Evolutionary conservation across 495 filamentous ascomycete species (phyloP), one percentile per base, ranked within the genome.

Genomic region (Staphylotrichum tortipilum): DNA sequence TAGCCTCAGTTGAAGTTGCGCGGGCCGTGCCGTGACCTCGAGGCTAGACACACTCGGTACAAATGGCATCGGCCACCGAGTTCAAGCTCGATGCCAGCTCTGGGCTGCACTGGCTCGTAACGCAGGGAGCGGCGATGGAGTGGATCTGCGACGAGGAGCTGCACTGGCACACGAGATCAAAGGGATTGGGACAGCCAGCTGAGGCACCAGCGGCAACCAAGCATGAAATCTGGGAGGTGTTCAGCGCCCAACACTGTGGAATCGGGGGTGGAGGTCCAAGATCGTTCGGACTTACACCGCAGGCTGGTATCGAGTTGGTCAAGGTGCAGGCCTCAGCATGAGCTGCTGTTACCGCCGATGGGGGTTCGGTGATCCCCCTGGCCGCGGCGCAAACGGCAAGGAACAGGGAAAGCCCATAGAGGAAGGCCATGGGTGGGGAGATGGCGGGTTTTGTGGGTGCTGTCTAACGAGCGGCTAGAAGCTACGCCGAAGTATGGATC

Each of bases 241-340:
- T n/a, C n/a, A n/a, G n/a, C n/a, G n/a, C n/a, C n/a, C n/a, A n/a
- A n/a, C n/a, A n/a, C n/a, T n/a, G n/a, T n/a, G n/a, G n/a, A n/a
- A n/a, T n/a, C n/a, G n/a, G n/a, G n/a, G n/a, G n/a, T n/a, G n/a
- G n/a, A n/a, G n/a, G n/a, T n/a, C n/a, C n/a, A n/a, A n/a, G n/a
- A n/a, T n/a, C n/a, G n/a, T n/a, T 19, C 8, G 9, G 8, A 50
- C 46, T 50, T 40, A 54, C 40, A 44, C 46, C 52, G 34, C 52
- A 54, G 10, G 4, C 11, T 7, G 52, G 52, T 7, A 54, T 50
- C 28, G 34, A 40, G 41, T 14, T 35, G 7, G 40, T 50, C 4
- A 49, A 6, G 19, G 47, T n/a, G 17, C 52, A 54, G 12, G 36
- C 18, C 2, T 24, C 40, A 0, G 7, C 19, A 3, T 34, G 33